A percentile compares a stretch with the other conserved stretches of the same genome.
Evolutionary conservation across 495 filamentous ascomycete species (phyloP).

Genomic region (Corynascus novoguineensis): DNA sequence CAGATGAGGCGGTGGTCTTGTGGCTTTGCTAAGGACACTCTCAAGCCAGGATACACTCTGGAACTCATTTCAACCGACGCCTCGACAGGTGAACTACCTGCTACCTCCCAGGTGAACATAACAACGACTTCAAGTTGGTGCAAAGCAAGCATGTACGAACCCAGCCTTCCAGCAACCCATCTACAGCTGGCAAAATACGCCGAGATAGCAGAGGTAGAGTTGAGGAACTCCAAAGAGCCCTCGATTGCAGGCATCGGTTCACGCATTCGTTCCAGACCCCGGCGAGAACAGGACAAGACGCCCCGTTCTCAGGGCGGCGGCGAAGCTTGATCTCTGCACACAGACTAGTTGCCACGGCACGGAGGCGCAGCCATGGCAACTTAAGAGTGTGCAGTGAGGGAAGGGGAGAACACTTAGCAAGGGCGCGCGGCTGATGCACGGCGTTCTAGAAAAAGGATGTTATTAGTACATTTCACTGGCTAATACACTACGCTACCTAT

Average conservation of each 20-base stretch:
- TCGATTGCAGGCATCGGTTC: constrained; percentile 16
- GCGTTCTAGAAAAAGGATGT: neutral
- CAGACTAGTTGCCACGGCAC: constrained; percentile 90
- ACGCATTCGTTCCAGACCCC: constrained; percentile 20
- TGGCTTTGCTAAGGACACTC: no score
- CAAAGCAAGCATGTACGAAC: constrained; percentile 18
- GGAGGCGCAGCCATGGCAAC: constrained; percentile 70
- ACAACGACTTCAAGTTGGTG: neutral
- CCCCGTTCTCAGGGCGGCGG: constrained; percentile 30
- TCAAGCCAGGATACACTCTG: no score
- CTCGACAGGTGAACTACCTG: no score
- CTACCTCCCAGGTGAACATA: no score
- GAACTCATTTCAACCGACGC: no score
- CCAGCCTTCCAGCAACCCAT: constrained; percentile 18
- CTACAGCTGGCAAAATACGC: neutral
- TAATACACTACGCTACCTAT: neutral
- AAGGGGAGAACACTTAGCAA: neutral
- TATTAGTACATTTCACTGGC: constrained; percentile 3
- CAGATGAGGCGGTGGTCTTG: no score
- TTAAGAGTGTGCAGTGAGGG: constrained; percentile 75
- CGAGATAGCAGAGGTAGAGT: constrained; percentile 15
- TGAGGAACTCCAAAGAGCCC: constrained; percentile 17
- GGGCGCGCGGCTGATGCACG: neutral
- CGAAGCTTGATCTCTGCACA: constrained; percentile 73
- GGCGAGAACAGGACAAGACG: constrained; percentile 40